Percentiles rank a stretch among this genome's conserved stretches.
phyloP scores from a whole-genome alignment of 2,329 filamentous ascomycete species.

The Beauveria australis region DNA sequence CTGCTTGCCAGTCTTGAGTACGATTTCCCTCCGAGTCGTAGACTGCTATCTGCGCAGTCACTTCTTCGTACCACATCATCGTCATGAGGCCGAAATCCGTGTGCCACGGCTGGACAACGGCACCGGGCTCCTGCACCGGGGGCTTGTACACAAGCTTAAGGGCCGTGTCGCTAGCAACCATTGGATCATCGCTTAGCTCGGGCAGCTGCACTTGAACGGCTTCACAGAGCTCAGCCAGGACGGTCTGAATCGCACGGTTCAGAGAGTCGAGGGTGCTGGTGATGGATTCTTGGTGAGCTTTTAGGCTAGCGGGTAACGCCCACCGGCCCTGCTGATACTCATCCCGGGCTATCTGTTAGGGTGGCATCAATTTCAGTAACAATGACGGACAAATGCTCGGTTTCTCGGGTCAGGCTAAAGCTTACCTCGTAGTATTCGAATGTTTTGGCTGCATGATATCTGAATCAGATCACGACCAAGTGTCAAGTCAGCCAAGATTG shows the following conservation, averaged over 20 bases:
- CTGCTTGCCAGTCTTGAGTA: neutral
- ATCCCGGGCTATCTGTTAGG: conserved; percentile 6
- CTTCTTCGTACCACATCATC: conserved; percentile 4
- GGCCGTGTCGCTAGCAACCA: conserved; percentile 1
- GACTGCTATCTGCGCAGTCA: neutral
- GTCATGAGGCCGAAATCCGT: conserved; percentile 5
- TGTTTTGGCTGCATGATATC: conserved; percentile 3
- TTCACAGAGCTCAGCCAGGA: neutral
- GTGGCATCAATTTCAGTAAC: neutral
- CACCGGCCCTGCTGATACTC: neutral
- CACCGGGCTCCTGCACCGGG: neutral
- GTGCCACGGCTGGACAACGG: conserved; percentile 2
- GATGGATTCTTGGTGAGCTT: neutral
- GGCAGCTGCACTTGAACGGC: neutral
- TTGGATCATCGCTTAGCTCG: conserved; percentile 3
- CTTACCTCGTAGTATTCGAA: conserved; percentile 10
- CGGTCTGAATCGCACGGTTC: neutral
- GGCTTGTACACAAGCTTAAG: conserved; percentile 8
- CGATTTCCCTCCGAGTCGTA: neutral
- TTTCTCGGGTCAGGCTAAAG: accelerated
- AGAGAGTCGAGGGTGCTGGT: neutral
- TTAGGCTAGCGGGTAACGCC: neutral
- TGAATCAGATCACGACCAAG: neutral
- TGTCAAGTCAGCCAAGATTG: neutral
- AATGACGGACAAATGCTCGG: neutral